phyloP scores from a whole-genome alignment of 495 filamentous ascomycete genomes.

The Arthonia radiata region DNA sequence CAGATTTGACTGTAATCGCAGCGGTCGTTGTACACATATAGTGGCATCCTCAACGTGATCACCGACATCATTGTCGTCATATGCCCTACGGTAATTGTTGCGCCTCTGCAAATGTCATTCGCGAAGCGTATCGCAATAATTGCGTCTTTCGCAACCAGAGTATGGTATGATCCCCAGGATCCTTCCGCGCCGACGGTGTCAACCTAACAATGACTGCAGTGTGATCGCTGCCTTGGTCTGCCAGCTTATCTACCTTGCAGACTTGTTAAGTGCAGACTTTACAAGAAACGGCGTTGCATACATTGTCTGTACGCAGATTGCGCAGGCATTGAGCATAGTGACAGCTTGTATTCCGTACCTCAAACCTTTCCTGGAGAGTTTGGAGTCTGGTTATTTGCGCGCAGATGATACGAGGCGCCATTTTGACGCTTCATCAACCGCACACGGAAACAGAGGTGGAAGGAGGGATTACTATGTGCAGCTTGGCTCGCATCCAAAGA shows the following conservation, averaged over 20 bases:
- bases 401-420: conserved; percentile 13
- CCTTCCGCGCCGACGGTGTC: too few species aligned
- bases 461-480: too few species aligned
- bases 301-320: conserved; percentile 14
- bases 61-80: conserved; percentile 17
- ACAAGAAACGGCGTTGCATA: conserved; percentile 12
- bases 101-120: conserved; percentile 13
- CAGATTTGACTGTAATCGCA: too few species aligned
- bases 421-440: too few species aligned
- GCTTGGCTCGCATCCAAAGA: too few species aligned
- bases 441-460: too few species aligned
- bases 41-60: conserved; percentile 18
- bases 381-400: conserved; percentile 19
- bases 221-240: conserved; percentile 13
- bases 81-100: conserved; percentile 16
- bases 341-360: conserved; percentile 22
- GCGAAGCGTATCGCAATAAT: conserved; percentile 11
- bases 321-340: conserved; percentile 16
- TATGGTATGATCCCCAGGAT: conserved; percentile 12
- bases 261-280: conserved; percentile 5
- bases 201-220: conserved; percentile 3
- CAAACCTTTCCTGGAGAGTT: conserved; percentile 20
- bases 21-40: conserved; percentile 18
- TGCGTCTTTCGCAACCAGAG: conserved; percentile 13
- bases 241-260: conserved; percentile 13